Conservation (phyloP, 495 filamentous ascomycete genomes). For the Aspergillus cristatus region DNA sequence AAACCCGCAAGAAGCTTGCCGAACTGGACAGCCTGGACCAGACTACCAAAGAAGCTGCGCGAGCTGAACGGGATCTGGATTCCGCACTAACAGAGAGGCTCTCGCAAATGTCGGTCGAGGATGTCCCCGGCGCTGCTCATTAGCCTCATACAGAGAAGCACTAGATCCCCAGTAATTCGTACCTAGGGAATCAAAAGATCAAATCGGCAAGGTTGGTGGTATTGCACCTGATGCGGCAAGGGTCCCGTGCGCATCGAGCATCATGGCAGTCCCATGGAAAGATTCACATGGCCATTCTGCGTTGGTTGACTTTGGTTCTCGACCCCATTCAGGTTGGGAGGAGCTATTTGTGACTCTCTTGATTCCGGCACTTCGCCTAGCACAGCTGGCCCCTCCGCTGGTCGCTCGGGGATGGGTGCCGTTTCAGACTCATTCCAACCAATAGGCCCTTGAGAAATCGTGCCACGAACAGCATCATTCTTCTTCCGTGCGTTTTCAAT, state of each 20-base stretch:
- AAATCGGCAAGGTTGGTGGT: too few relatives aligned
- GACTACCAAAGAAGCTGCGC: constrained; percentile 23
- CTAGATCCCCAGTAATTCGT: too few relatives aligned
- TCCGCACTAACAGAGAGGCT: constrained; percentile 28
- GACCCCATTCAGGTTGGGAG: not conserved
- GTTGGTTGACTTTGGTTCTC: too few relatives aligned
- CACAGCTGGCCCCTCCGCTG: not conserved
- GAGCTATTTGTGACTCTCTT: constrained; percentile 1
- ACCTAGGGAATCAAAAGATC: too few relatives aligned
- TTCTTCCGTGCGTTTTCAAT: constrained; percentile 59
- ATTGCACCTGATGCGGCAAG: too few relatives aligned
- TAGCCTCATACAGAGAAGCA: constrained; percentile 3
- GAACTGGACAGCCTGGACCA: constrained; percentile 33
- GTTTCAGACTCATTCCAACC: constrained; percentile 1
- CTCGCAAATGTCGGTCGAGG: constrained; percentile 37
- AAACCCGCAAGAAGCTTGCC: constrained; percentile 36
- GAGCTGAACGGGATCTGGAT: constrained; percentile 20
- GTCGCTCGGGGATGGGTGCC: constrained; percentile 1
- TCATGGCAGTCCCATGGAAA: too few relatives aligned
- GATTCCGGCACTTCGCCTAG: constrained; percentile 1
- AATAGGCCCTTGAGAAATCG: constrained; percentile 17
- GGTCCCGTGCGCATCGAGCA: too few relatives aligned
- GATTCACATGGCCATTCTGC: too few relatives aligned
- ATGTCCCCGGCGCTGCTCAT: constrained; percentile 17
- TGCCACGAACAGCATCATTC: constrained; percentile 22